Evolutionary conservation across 768 basidiomycete genomes (phyloP), one percentile per base, ranked within the genome.

Genomic region (Lactifluus subvellereus): DNA sequence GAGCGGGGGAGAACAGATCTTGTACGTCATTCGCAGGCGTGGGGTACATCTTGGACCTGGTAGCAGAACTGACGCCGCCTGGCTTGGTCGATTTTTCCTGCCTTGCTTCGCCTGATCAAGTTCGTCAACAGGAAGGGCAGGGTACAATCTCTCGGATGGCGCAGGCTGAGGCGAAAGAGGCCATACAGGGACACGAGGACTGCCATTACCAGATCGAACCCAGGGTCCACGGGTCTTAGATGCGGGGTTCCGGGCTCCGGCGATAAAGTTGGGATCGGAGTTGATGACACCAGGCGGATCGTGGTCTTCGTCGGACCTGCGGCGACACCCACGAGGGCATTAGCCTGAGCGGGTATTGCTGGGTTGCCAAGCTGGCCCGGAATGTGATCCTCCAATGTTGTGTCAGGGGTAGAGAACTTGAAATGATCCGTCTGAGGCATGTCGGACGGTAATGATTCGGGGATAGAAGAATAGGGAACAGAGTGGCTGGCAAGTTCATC

Each of bases 161-260:
- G 54, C 62, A 38, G 65, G 64, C 32, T 68, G 60, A 40, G 72
- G 80, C 0, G 81, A 77, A 35, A 77, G 69, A 1, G 81, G 79
- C 77, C 80, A 79, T 66, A 75, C 71, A 54, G 72, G 71, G 16
- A 73, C 67, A 1, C 68, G 11, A 0, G 86, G 88, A 50, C 83
- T 85, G 27, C 77, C 66, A 86, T 76, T 20, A 82, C 79, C 33
- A 91, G 77, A 65, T 91, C 88, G 66, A 89, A 91, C 10, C 78
- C 77, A 2, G 88, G 88, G 51, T 80, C 74, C 69, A 86, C 84
- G 0, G 88, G 84, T 65, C 82, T 78, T 3, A 92, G 79, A 57
- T 80, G 81, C 0, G 89, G 89, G 0, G 89, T 89, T 37, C 74
- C 77, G 30, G 70, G 67, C 43, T 43, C 66, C 13, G 63, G 43